Base-by-base conservation (phyloP, 2,329 filamentous ascomycete genomes). In the Colletotrichum gloeosporioides region DNA sequence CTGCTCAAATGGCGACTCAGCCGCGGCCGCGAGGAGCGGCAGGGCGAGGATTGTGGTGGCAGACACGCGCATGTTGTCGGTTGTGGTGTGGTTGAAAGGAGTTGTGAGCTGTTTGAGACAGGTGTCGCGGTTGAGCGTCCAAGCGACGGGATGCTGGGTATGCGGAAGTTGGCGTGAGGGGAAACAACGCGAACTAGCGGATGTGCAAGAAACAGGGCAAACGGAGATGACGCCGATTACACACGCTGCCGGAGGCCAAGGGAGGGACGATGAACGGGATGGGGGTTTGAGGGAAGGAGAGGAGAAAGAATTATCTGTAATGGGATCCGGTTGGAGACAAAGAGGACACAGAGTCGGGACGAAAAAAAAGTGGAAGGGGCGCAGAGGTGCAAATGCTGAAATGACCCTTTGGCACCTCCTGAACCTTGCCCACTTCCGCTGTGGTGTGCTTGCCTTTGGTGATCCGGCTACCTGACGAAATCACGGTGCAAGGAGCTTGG, bases 61-160 rank as follows among this genome's bases (percentile, higher is more conserved):
- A 73, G 90, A 89, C 85, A 93, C 89, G 82, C 90, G 92, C 92
- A 93, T 93, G 49, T 68, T 73, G 70, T 64, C 66, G 70, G 25
- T 34, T 77, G 39, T 55, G 69, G 57, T 77, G 79, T 68, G 75
- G 69, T 67, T 34, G 61, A 71, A 67, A 71, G 68, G 59, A 63
- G 59, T 32, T 63, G 44, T 22, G 44, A 53, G n/a, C 44, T 53
- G 44, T 32, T 67, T 39, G 39, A 39, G 74, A 69, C 70, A 73
- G 49, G 61, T 79, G 75, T 79, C 75, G 68, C 49, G 53, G 67
- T 53, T 63, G 29, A 63, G 39, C 53, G 61, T 70, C 69, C 75
- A 62, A 75, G 74, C 32, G 18, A 69, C 49, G 31, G 59, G 57
- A 44, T 61, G 68, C n/a, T 31, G 32, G 25, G 49, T 59, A 57